Evolutionary conservation across 805 yeast genomes (phyloP).

Genomic region (Brettanomyces anomalus): DNA sequence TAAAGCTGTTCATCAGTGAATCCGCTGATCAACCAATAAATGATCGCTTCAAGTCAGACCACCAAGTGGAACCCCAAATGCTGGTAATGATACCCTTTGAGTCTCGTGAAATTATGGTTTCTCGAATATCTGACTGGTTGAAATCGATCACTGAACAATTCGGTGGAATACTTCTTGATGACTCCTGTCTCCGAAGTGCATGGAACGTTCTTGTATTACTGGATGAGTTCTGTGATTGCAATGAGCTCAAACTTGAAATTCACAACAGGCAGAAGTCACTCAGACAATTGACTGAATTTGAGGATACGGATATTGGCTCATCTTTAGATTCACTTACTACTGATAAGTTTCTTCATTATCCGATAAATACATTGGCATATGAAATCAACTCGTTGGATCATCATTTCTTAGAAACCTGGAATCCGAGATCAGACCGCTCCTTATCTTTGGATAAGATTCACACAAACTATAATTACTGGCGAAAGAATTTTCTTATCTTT

Average conservation of each 20-base stretch:
- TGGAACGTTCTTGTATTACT: constrained; percentile 43
- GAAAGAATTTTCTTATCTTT: constrained; percentile 69
- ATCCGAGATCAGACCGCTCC: constrained; percentile 71
- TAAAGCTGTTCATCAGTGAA: constrained; percentile 10
- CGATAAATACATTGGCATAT: constrained; percentile 45
- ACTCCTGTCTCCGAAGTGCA: constrained; percentile 48
- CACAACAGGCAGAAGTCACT: constrained; percentile 40
- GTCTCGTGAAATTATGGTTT: background rate
- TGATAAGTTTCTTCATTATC: constrained; percentile 45
- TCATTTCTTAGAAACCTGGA: constrained; percentile 61
- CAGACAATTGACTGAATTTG: constrained; percentile 27
- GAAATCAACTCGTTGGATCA: constrained; percentile 63
- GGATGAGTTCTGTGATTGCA: constrained; percentile 42
- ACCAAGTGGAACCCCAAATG: background rate
- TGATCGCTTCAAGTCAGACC: background rate
- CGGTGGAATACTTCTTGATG: constrained; percentile 62
- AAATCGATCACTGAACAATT: constrained; percentile 45
- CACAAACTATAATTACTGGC: constrained; percentile 36
- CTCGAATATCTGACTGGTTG: background rate
- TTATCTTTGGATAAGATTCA: constrained; percentile 49
- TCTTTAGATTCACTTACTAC: constrained; percentile 7
- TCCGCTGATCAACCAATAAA: background rate
- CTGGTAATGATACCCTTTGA: constrained; percentile 3
- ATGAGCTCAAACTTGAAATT: constrained; percentile 43
- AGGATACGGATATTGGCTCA: constrained; percentile 6